Conservation (phyloP, 2,329 filamentous ascomycete species). For the Lojkania enalia region DNA sequence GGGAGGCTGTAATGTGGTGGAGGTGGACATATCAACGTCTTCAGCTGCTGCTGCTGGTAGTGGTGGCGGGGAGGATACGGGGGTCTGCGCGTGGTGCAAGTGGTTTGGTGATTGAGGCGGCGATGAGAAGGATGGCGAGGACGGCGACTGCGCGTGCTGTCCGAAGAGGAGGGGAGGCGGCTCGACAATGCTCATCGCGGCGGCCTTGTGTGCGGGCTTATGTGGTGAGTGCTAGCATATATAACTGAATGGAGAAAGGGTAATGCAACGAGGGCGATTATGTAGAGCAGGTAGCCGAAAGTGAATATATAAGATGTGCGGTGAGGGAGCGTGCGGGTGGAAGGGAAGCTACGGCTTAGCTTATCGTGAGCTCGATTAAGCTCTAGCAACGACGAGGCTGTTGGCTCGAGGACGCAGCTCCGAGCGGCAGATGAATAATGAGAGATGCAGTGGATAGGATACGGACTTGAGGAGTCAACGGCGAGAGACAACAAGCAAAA, state of each 20-base stretch:
- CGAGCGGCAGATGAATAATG: too few species aligned
- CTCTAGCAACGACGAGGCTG: background rate
- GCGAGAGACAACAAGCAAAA: too few species aligned
- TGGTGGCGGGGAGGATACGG: slow-evolving; percentile 30
- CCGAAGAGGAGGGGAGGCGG: slow-evolving; percentile 42
- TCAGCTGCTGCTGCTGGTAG: slow-evolving; percentile 26
- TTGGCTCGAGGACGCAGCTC: background rate
- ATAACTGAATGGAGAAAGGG: slow-evolving; percentile 8
- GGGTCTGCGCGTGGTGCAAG: slow-evolving; percentile 29
- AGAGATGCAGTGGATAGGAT: too few species aligned
- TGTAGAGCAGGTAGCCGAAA: background rate
- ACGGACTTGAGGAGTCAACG: background rate
- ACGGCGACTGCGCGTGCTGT: slow-evolving; percentile 32
- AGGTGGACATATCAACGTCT: slow-evolving; percentile 41
- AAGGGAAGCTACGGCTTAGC: slow-evolving; percentile 7
- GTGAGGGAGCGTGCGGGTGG: slow-evolving; percentile 1
- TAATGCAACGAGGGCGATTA: background rate
- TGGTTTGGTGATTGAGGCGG: slow-evolving; percentile 37
- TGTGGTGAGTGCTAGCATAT: slow-evolving; percentile 5
- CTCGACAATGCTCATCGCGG: slow-evolving; percentile 46
- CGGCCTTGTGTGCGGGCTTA: slow-evolving; percentile 6
- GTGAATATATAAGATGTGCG: background rate
- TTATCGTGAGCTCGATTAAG: slow-evolving; percentile 1
- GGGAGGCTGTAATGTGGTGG: slow-evolving; percentile 29
- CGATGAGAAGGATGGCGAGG: slow-evolving; percentile 38